Base-by-base conservation (phyloP, 202 grass and related monocot genomes). In the Sporobolus alterniflorus region DNA sequence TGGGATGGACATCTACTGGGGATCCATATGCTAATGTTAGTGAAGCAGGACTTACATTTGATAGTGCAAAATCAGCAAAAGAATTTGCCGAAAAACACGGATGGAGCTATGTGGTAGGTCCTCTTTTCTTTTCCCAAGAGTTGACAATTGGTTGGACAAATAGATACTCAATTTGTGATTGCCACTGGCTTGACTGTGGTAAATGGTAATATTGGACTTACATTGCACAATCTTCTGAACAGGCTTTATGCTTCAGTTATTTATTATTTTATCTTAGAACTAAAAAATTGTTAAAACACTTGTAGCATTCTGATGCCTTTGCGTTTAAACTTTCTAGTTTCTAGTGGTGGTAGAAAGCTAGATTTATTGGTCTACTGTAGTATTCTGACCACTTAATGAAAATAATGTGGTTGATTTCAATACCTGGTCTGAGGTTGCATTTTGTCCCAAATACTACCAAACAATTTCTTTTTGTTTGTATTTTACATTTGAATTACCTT, bases 1-100 rank as follows among this genome's bases (percentile, higher is more conserved):
- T 99, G 96, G 96, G 96, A 71, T 99, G 96, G 96, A 96, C 96
- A 79, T 99, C 96, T 28, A 99, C 93, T 78, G 96, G 96, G 28
- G 96, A 99, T 67, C 96, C 96, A 67, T 99, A 99, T 79, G 93
- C 93, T 65, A 94, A 94, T 87, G 96, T 99, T 77, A 93, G 96
- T 87, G 96, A 99, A 77, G 84, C 93, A 17, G 89, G 79, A 43
- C 80, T 99, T 55, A 30, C 49, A 33, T 99, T 99, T 59, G 85
- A 90, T 56, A 99, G 91, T 78, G 93, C 89, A 59, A 91, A 99
- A 4, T 89, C 93, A 76, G 96, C 93, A 87, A 94, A 94, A 82
- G 85, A 79, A 49, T 99, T 96, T 87, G 87, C 93, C 74, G 87
- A 96, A 85, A 99, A 94, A 76, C 89, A 94, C 72, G 96, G 96